Evolutionary conservation across 305 asterid species (phyloP).

Genomic region (Petunia hybrid): DNA sequence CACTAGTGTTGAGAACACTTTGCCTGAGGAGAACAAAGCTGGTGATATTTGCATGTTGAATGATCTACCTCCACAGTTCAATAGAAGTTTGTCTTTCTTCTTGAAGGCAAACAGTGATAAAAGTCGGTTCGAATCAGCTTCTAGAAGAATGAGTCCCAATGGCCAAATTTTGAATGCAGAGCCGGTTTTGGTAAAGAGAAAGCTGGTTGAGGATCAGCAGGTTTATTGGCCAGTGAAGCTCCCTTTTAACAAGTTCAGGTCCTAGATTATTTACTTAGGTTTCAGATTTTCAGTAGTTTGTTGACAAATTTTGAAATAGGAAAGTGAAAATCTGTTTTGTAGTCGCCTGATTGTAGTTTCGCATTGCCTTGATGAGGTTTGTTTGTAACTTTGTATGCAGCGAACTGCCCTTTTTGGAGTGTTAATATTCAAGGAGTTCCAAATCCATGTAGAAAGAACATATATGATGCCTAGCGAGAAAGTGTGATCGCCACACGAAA

Average conservation of each 20-base stretch:
- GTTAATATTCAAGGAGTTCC: slow-evolving; percentile 6
- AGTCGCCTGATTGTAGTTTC: background rate
- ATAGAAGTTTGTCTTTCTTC: slow-evolving; percentile 35
- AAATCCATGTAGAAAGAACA: background rate
- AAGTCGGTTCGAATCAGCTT: slow-evolving; percentile 30
- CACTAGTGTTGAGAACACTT: slow-evolving; percentile 36
- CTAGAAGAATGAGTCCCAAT: slow-evolving; percentile 28
- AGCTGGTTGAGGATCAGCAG: slow-evolving; percentile 37
- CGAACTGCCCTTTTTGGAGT: slow-evolving; percentile 23
- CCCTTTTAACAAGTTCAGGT: slow-evolving; percentile 39
- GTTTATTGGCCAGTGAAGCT: slow-evolving; percentile 38
- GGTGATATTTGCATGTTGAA: slow-evolving; percentile 40
- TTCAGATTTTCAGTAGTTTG: background rate
- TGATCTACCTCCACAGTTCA: slow-evolving; percentile 30
- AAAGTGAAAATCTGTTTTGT: slow-evolving; percentile 5
- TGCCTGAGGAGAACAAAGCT: slow-evolving; percentile 44
- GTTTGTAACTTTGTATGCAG: slow-evolving; percentile 25
- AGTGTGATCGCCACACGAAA: background rate
- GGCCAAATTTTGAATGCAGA: slow-evolving; percentile 35
- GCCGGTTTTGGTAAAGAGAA: slow-evolving; percentile 36
- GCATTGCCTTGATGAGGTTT: slow-evolving; percentile 27
- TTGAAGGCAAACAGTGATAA: slow-evolving; percentile 35
- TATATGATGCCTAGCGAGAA: background rate
- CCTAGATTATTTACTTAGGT: slow-evolving; percentile 27
- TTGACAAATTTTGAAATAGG: background rate